Base-by-base conservation (phyloP, 2,329 filamentous ascomycete species). In the Penicillium hordei region DNA sequence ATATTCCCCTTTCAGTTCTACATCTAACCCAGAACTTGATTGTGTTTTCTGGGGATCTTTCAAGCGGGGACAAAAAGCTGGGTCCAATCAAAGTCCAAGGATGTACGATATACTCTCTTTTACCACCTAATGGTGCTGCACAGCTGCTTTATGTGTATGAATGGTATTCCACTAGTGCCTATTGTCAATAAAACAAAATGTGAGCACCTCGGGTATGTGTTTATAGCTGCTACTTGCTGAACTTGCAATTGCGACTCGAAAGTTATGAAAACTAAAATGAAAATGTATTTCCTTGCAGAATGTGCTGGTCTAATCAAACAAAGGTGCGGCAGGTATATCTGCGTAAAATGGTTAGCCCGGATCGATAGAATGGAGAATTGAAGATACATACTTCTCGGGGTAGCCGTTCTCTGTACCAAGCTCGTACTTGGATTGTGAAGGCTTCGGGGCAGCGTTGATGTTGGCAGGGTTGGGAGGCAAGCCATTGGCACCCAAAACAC, bases 391-490 rank as follows among this genome's bases (percentile, higher is more conserved):
- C 89, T 81, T 75, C 50, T 83, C 81, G 34, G 83, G 79, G 76
- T 96, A 97, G 59, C 88, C 83, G 70, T 89, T 83, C 71, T 93
- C 74, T 33, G 62, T 33, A 62, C 78, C 77, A 69, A 95, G 86
- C 76, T 88, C 85, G 75, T 92, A 86, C 71, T 88, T 78, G 46
- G 75, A 75, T 64, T 66, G 62, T 43, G 76, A 75, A 58, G 52
- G 2, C 51, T 62, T 55, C 9, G 65, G 9, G 34, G n/a, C 31
- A 23, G 82, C 68, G 65, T 80, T 85, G 75, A 87, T 78, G n/a
- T 90, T 88, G 69, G 86, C 87, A 17, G 93, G 94, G 70, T 89
- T 78, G n/a, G 94, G 94, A 57, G 94, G 94, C 76, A 99, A 76
- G 1, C 93, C 93, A 68, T 89, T 82, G 44, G 89, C 82, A 51